Evolutionary conservation across 2,329 filamentous ascomycete species (phyloP).

Genomic region (Aspergillus pseudoglaucus): DNA sequence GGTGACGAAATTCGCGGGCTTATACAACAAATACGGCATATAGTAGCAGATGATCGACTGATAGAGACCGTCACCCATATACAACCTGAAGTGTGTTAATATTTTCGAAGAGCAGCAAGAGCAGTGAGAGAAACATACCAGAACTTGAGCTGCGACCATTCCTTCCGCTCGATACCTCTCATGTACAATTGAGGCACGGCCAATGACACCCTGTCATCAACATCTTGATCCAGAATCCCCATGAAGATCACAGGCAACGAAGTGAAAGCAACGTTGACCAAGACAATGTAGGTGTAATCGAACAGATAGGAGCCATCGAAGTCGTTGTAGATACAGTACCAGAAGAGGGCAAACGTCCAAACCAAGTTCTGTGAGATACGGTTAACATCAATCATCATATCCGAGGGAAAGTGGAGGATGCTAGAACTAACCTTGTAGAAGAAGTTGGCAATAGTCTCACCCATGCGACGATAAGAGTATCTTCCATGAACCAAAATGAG

Average conservation of each 20-base stretch:
- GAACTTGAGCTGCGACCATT: slow-evolving; percentile 95
- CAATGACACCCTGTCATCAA: slow-evolving; percentile 86
- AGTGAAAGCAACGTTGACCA: slow-evolving; percentile 96
- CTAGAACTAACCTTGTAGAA: slow-evolving; percentile 74
- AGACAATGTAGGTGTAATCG: slow-evolving; percentile 94
- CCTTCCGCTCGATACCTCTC: slow-evolving; percentile 86
- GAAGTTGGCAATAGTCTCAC: slow-evolving; percentile 94
- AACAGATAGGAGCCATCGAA: slow-evolving; percentile 96
- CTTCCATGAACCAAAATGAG: slow-evolving; percentile 84
- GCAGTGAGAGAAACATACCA: slow-evolving; percentile 58
- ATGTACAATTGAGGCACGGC: slow-evolving; percentile 94
- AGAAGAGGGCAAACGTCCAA: slow-evolving; percentile 94
- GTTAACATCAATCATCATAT: slow-evolving; percentile 4
- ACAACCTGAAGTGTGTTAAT: slow-evolving; percentile 55
- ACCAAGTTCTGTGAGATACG: slow-evolving; percentile 66
- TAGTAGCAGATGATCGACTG: slow-evolving; percentile 92
- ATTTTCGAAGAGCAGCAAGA: not conserved
- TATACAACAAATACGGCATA: slow-evolving; percentile 78
- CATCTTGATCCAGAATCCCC: slow-evolving; percentile 95
- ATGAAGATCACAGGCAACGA: slow-evolving; percentile 91
- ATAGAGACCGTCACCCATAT: slow-evolving; percentile 92
- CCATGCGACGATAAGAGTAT: slow-evolving; percentile 92
- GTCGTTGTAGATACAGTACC: slow-evolving; percentile 93
- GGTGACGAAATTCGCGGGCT: slow-evolving; percentile 61
- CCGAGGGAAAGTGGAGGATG: not conserved